A percentile compares a stretch with the other conserved stretches of the same genome.
Conservation (phyloP, 2,329 filamentous ascomycete genomes). For the Pseudomassariella vexata region DNA sequence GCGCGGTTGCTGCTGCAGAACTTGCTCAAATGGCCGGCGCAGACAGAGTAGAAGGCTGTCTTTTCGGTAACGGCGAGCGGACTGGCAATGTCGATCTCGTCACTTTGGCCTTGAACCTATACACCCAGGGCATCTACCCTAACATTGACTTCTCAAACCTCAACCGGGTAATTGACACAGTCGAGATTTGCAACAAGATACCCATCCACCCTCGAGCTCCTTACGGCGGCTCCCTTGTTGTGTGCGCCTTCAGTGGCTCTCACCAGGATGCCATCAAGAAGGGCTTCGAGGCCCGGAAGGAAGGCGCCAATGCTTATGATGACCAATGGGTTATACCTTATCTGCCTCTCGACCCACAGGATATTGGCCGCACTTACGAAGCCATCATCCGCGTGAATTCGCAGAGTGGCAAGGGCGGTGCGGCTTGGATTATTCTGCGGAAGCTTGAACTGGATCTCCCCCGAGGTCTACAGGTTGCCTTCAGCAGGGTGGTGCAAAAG, state of each 20-base stretch:
- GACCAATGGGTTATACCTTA: slow-evolving; percentile 83
- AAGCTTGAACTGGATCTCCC: slow-evolving; percentile 88
- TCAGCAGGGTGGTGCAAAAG: slow-evolving; percentile 79
- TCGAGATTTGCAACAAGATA: slow-evolving; percentile 92
- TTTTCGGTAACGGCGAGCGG: slow-evolving; percentile 69
- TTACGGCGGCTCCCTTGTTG: slow-evolving; percentile 87
- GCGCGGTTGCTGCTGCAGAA: slow-evolving; percentile 83
- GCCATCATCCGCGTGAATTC: slow-evolving; percentile 97
- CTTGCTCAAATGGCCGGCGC: slow-evolving; percentile 95
- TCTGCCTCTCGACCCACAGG: slow-evolving; percentile 83
- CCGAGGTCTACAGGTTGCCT: slow-evolving; percentile 85
- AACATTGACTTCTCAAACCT: slow-evolving; percentile 90
- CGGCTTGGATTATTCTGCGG: slow-evolving; percentile 88
- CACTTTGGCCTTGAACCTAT: slow-evolving; percentile 86
- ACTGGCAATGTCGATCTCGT: slow-evolving; percentile 95
- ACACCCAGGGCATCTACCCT: slow-evolving; percentile 84
- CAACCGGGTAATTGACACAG: slow-evolving; percentile 75
- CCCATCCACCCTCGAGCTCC: slow-evolving; percentile 84
- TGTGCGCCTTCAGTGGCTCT: slow-evolving; percentile 84
- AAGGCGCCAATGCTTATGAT: slow-evolving; percentile 51
- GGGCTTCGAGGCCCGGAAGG: slow-evolving; percentile 68
- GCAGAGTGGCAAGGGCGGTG: slow-evolving; percentile 89
- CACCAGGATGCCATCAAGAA: slow-evolving; percentile 98
- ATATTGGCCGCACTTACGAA: slow-evolving; percentile 96
- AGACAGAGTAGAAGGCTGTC: slow-evolving; percentile 84